Conservation (phyloP, 78 protist species). For the Protostelium mycophagum region DNA sequence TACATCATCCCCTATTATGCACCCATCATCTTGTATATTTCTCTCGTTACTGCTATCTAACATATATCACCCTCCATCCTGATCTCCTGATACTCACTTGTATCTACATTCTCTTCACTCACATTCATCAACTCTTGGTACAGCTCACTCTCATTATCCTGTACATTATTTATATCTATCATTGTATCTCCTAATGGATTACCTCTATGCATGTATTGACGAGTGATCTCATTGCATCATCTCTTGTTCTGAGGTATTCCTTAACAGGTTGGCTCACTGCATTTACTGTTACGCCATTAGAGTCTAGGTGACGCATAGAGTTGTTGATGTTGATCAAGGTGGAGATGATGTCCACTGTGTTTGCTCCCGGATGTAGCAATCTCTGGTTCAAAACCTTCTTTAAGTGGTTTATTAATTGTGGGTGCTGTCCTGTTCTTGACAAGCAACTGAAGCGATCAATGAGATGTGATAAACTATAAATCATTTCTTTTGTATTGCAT, state of each 20-base stretch:
- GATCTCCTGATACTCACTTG: neutral
- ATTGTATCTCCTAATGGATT: neutral
- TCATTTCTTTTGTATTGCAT: too few relatives aligned
- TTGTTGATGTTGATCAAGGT: slow-evolving; percentile 45
- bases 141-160: slow-evolving; percentile 15
- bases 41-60: neutral
- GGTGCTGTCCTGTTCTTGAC: neutral
- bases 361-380: slow-evolving; percentile 77
- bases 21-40: neutral
- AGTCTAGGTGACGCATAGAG: slow-evolving; percentile 57
- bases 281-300: slow-evolving; percentile 39
- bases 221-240: slow-evolving; percentile 63
- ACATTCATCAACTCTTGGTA: slow-evolving; percentile 27
- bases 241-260: slow-evolving; percentile 40
- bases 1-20: neutral
- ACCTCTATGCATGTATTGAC: slow-evolving; percentile 38
- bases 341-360: slow-evolving; percentile 58
- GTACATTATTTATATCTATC: too few relatives aligned
- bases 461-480: slow-evolving; percentile 16
- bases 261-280: slow-evolving; percentile 46
- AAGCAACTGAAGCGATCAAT: neutral
- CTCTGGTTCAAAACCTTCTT: slow-evolving; percentile 22
- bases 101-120: neutral
- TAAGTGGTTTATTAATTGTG: neutral
- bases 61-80: neutral